phyloP scores from a whole-genome alignment of 2,329 filamentous ascomycete genomes.

The Daldinia eschscholtzii region DNA sequence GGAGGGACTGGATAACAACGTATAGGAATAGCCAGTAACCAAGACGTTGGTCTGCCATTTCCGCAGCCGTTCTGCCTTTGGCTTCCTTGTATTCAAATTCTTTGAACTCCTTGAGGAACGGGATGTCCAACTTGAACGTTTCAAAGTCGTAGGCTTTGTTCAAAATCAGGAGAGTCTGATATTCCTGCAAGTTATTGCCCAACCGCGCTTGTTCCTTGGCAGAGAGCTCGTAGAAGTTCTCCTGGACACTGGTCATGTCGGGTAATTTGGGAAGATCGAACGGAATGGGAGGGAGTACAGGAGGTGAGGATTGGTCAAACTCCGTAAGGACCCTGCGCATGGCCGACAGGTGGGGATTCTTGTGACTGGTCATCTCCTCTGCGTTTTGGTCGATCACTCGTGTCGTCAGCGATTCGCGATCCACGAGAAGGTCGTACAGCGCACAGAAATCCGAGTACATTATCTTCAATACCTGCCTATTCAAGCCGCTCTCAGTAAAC shows the following conservation, averaged over 20 bases:
- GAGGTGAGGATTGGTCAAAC: constrained; percentile 89
- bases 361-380: constrained; percentile 65
- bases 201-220: constrained; percentile 81
- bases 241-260: constrained; percentile 72
- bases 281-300: constrained; percentile 89
- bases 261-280: constrained; percentile 89
- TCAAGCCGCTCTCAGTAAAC: constrained; percentile 87
- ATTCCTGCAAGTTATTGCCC: constrained; percentile 78
- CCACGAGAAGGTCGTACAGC: constrained; percentile 89
- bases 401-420: constrained; percentile 82
- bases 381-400: constrained; percentile 78
- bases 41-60: constrained; percentile 77
- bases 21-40: constrained; percentile 89
- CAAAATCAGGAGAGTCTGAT: constrained; percentile 83
- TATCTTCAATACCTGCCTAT: constrained; percentile 82
- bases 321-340: constrained; percentile 85
- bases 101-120: constrained; percentile 78
- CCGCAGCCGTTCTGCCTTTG: constrained; percentile 71
- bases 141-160: constrained; percentile 85
- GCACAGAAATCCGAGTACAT: constrained; percentile 88
- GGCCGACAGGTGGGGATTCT: constrained; percentile 74
- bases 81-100: constrained; percentile 78
- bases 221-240: constrained; percentile 73
- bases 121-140: constrained; percentile 66
- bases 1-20: constrained; percentile 80